These are phyloP conservation scores for Coccinonectria pachysandricola DNA, from an alignment of 2,329 filamentous ascomycete species.

Conservation along the genomic window DNA sequence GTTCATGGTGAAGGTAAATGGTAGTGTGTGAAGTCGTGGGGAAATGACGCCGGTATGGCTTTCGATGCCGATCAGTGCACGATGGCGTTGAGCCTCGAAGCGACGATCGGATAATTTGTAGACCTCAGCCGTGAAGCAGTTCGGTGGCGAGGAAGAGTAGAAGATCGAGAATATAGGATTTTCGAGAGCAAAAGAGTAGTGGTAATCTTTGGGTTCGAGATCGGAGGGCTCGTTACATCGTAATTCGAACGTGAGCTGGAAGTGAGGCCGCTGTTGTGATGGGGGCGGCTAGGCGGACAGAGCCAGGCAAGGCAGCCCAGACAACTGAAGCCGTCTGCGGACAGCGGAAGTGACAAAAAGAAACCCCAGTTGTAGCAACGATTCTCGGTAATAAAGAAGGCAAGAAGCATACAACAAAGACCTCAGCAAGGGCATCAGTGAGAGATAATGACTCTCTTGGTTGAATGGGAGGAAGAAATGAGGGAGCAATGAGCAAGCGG, in stretches of 20 bases:
- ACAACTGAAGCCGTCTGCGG: slow-evolving; percentile 9
- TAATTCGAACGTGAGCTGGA: slow-evolving; percentile 17
- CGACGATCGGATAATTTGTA: slow-evolving; percentile 6
- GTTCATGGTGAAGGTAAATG: slow-evolving; percentile 33
- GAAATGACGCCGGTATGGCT: slow-evolving; percentile 18
- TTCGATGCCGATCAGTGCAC: slow-evolving; percentile 15
- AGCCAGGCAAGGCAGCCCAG: slow-evolving; percentile 6
- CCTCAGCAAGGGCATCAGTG: too few relatives aligned
- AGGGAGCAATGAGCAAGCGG: too few relatives aligned
- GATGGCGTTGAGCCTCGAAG: slow-evolving; percentile 6
- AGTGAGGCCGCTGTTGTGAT: slow-evolving; percentile 18
- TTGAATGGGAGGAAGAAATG: too few relatives aligned
- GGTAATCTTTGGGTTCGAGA: slow-evolving; percentile 8
- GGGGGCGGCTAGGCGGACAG: slow-evolving; percentile 6
- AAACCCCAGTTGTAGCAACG: too few relatives aligned
- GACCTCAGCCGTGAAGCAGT: slow-evolving; percentile 2
- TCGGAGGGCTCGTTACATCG: slow-evolving; percentile 17
- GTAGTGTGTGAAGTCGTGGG: slow-evolving; percentile 18
- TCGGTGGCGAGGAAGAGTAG: slow-evolving; percentile 1
- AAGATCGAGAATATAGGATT: too few relatives aligned
- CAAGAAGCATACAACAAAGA: too few relatives aligned
- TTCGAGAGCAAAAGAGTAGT: slow-evolving; percentile 3
- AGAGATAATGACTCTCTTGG: too few relatives aligned
- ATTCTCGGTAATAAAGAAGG: too few relatives aligned
- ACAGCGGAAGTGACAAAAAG: slow-evolving; percentile 14